Evolutionary conservation across 305 asterid species (phyloP).

Genomic region (Solanum hybrid): DNA sequence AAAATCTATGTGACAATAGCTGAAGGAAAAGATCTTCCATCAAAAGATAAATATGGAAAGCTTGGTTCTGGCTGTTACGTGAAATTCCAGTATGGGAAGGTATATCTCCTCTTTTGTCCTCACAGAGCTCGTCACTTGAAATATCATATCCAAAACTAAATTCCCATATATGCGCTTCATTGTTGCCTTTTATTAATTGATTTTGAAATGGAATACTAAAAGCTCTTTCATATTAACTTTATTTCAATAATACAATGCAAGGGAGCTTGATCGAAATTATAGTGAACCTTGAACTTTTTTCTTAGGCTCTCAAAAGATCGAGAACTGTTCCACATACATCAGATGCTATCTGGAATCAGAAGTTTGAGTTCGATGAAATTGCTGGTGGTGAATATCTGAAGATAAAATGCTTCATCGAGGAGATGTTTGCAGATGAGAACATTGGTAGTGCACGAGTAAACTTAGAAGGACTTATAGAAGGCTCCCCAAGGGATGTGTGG

Average conservation of each 20-base stretch:
- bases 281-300: conserved; percentile 6
- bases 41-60: conserved; percentile 74
- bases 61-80: conserved; percentile 76
- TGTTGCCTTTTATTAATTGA: not conserved
- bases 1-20: conserved; percentile 58
- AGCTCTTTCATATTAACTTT: not conserved
- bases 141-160: not conserved
- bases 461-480: conserved; percentile 93
- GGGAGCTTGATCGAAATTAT: not conserved
- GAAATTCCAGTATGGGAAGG: conserved; percentile 89
- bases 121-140: not conserved
- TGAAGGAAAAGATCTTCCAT: conserved; percentile 68
- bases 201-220: not conserved
- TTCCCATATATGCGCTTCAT: not conserved
- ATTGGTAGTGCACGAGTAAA: conserved; percentile 90
- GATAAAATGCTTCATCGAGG: conserved; percentile 73
- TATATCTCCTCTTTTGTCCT: conserved; percentile 13
- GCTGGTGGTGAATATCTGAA: conserved; percentile 82
- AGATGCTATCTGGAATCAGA: conserved; percentile 81
- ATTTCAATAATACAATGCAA: not conserved
- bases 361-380: conserved; percentile 88
- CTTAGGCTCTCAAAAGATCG: conserved; percentile 57
- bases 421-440: conserved; percentile 76
- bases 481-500: conserved; percentile 58
- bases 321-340: conserved; percentile 53